A percentile compares a stretch with the other conserved stretches of the same genome.
Conservation (phyloP, 1,284 basidiomycete species). For the Ustilago xerochloae region DNA sequence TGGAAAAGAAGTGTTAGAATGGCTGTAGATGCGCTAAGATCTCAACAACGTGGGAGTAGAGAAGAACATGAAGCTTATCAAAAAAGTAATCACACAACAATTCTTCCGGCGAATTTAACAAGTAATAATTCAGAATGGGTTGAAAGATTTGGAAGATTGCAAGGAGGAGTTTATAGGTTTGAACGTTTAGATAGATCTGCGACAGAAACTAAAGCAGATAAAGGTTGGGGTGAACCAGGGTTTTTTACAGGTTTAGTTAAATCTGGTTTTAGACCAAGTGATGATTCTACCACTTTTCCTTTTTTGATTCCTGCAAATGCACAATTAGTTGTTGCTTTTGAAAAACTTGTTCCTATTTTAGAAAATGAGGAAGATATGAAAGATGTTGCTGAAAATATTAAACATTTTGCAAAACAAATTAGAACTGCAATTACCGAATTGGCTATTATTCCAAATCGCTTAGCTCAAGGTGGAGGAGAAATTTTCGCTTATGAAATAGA, state of each 20-base stretch:
- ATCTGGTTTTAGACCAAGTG: constrained; percentile 50
- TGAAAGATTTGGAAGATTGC: constrained; percentile 31
- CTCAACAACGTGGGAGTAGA: constrained; percentile 42
- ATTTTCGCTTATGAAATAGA: constrained; percentile 63
- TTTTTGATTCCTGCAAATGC: constrained; percentile 55
- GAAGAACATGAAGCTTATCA: constrained; percentile 47
- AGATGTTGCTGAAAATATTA: constrained; percentile 28
- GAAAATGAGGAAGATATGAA: constrained; percentile 3
- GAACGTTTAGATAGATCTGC: constrained; percentile 38
- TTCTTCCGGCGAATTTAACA: constrained; percentile 29
- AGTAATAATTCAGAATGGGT: constrained; percentile 31
- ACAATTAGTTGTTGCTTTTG: constrained; percentile 41
- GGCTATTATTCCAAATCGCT: constrained; percentile 28
- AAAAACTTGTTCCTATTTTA: constrained; percentile 31
- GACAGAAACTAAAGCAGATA: constrained; percentile 51
- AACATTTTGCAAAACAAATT: constrained; percentile 35
- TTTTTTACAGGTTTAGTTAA: constrained; percentile 52
- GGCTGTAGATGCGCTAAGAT: constrained; percentile 40
- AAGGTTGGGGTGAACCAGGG: constrained; percentile 56
- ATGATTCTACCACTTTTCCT: constrained; percentile 57
- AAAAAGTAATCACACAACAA: constrained; percentile 10
- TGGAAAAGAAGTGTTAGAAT: constrained; percentile 45
- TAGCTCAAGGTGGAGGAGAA: constrained; percentile 9
- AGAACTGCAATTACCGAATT: constrained; percentile 22
- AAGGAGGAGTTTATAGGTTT: constrained; percentile 55